Conservation (phyloP, 768 basidiomycete genomes). For the Amanita thiersii region DNA sequence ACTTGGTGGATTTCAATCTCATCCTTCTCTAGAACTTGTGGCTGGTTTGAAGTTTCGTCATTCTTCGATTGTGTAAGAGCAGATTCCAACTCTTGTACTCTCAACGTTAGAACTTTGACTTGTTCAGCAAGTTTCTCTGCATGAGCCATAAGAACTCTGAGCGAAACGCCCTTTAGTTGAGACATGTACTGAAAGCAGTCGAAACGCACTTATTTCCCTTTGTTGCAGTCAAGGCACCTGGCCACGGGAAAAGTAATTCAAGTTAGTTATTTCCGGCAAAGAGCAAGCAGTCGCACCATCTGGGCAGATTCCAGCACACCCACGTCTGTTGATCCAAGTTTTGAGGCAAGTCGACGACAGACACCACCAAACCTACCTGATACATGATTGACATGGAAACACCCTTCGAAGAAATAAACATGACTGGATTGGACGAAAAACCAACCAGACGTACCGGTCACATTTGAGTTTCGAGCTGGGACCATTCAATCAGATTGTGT, state of each 20-base stretch:
- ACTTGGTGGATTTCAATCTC: conserved; percentile 19
- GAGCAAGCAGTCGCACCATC: conserved; percentile 24
- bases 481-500: conserved; percentile 4
- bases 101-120: conserved; percentile 31
- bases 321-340: conserved; percentile 24
- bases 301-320: conserved; percentile 45
- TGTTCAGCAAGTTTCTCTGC: conserved; percentile 39
- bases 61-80: conserved; percentile 23
- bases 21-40: conserved; percentile 11
- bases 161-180: background rate
- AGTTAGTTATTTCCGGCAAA: background rate
- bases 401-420: conserved; percentile 19
- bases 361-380: conserved; percentile 19
- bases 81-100: conserved; percentile 38
- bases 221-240: conserved; percentile 41
- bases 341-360: background rate
- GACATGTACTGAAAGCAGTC: background rate
- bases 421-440: background rate
- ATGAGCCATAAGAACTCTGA: conserved; percentile 43
- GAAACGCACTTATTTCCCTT: conserved; percentile 45
- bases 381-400: conserved; percentile 49
- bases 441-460: conserved; percentile 26
- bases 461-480: conserved; percentile 47
- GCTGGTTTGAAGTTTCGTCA: conserved; percentile 10
- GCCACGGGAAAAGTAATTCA: background rate